These are phyloP conservation scores for Capsella rubella DNA, from an alignment of 441 rosid genomes.

Conservation along the genomic window DNA sequence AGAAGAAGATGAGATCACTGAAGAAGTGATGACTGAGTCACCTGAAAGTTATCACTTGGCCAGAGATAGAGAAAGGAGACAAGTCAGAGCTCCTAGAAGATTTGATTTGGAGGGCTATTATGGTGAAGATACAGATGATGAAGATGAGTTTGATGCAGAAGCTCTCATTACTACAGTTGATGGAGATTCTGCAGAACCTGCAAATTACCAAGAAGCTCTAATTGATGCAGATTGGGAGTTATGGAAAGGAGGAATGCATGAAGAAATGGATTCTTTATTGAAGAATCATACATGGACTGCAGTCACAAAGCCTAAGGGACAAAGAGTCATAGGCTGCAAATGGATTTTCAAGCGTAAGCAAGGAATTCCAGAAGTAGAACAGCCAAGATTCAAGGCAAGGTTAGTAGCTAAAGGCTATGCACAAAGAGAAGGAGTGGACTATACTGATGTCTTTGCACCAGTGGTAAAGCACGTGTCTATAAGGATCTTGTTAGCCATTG, in stretches of 20 bases:
- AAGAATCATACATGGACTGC: conserved; percentile 6
- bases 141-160: background rate
- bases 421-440: background rate
- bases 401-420: background rate
- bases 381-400: background rate
- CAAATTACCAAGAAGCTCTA: background rate
- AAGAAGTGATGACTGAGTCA: background rate
- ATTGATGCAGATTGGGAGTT: background rate
- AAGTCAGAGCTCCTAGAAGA: background rate
- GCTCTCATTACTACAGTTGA: background rate
- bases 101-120: background rate
- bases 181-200: background rate
- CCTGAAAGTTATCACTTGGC: background rate
- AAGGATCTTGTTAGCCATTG: background rate
- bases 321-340: background rate
- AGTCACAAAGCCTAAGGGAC: background rate
- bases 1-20: background rate
- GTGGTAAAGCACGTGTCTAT: background rate
- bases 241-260: background rate
- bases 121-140: background rate
- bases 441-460: background rate
- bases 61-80: background rate
- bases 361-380: background rate
- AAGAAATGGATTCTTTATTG: background rate
- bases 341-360: conserved; percentile 3